A percentile compares a stretch with the other conserved stretches of the same genome.
Evolutionary conservation across 495 filamentous ascomycete genomes (phyloP).

Genomic region (Hypoxylon lenormandii): DNA sequence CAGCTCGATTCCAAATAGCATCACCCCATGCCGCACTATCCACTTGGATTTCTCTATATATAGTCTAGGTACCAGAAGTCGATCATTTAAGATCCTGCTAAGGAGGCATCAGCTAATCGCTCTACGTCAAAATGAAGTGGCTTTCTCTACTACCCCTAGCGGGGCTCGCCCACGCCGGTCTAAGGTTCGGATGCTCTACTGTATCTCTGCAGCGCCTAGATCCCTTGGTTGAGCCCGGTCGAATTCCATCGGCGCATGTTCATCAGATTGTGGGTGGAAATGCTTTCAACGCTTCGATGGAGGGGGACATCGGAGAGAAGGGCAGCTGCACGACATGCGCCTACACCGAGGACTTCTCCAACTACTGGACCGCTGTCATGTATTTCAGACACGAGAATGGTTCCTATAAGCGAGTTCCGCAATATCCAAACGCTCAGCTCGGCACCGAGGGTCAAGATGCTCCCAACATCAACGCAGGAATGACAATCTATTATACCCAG

Average conservation of each 20-base stretch:
- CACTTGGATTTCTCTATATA: background rate
- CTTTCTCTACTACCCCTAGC: conserved; percentile 8
- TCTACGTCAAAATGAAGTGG: conserved; percentile 30
- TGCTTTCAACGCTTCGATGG: conserved; percentile 63
- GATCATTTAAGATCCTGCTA: background rate
- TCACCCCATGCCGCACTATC: background rate
- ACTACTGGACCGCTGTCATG: conserved; percentile 64
- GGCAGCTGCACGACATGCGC: conserved; percentile 61
- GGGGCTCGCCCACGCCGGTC: conserved; percentile 53
- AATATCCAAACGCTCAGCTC: conserved; percentile 59
- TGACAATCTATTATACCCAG: conserved; percentile 67
- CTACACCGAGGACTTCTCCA: conserved; percentile 61
- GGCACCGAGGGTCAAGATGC: conserved; percentile 49
- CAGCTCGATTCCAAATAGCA: background rate
- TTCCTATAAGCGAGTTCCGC: conserved; percentile 62
- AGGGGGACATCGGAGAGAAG: conserved; percentile 58
- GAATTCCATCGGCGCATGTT: conserved; percentile 59
- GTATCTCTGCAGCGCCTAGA: conserved; percentile 62
- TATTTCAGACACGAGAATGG: conserved; percentile 66
- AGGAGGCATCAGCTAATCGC: background rate
- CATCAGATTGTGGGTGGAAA: conserved; percentile 65
- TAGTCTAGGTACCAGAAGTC: background rate
- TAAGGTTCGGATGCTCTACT: conserved; percentile 63
- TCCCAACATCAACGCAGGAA: conserved; percentile 61
- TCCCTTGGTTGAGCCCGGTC: conserved; percentile 61